Percentiles rank a stretch among this genome's conserved stretches.
phyloP scores from a whole-genome alignment of 495 filamentous ascomycete species.

The Melanomma pulvis-pyrius region DNA sequence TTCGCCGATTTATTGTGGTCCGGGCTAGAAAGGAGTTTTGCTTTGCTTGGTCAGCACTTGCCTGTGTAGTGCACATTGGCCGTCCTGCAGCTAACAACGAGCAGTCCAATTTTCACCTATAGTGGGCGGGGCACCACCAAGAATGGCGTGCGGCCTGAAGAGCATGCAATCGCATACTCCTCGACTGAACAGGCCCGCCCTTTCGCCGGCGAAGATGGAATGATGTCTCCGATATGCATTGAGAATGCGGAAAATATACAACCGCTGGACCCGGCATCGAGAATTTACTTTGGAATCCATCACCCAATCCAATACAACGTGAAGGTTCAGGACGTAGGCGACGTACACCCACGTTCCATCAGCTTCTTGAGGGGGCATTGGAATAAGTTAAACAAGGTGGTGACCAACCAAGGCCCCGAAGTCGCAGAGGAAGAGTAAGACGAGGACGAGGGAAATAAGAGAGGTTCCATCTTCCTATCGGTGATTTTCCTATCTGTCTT shows the following conservation, averaged over 20 bases:
- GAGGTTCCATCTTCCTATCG: too few relatives aligned
- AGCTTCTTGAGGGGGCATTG: neutral
- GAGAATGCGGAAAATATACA: neutral
- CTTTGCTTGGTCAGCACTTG: conserved; percentile 17
- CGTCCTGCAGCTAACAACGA: neutral
- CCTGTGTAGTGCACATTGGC: neutral
- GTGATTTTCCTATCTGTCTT: too few relatives aligned
- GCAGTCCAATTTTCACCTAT: conserved; percentile 48
- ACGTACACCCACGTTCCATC: conserved; percentile 38
- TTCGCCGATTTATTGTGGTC: conserved; percentile 38
- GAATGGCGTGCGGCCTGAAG: conserved; percentile 38
- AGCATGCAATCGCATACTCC: conserved; percentile 50
- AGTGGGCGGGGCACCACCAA: conserved; percentile 43
- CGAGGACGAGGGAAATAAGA: neutral
- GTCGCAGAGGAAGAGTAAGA: neutral
- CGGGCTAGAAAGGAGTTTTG: conserved; percentile 6
- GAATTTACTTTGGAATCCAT: conserved; percentile 14
- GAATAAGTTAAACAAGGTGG: neutral
- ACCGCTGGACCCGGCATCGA: neutral
- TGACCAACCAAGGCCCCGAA: neutral
- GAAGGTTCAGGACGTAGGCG: conserved; percentile 43
- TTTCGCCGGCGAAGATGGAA: neutral
- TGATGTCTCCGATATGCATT: conserved; percentile 10
- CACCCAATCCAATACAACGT: conserved; percentile 23
- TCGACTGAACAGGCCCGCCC: conserved; percentile 22